Evolutionary conservation across 441 rosid genomes (phyloP).

Genomic region (Dalechampia spathulata): DNA sequence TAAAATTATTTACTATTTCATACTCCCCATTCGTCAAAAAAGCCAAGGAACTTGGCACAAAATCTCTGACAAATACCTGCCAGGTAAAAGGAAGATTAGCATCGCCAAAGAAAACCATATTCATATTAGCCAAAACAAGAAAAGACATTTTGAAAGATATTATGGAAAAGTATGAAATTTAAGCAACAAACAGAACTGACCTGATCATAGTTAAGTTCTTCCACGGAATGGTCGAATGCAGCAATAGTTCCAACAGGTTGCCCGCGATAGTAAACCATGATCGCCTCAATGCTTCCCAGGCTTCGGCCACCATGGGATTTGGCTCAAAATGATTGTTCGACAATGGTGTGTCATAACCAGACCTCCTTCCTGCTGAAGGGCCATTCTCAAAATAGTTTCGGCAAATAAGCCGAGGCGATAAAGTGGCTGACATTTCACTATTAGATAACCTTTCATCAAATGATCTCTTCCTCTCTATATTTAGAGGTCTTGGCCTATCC

Average conservation of each 20-base stretch:
- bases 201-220: conserved; percentile 73
- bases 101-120: no score
- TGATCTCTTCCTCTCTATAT: conserved; percentile 47
- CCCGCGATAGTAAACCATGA: conserved; percentile 53
- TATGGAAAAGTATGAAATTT: no score
- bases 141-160: no score
- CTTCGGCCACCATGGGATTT: conserved; percentile 64
- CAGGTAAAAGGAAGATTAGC: not conserved
- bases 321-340: conserved; percentile 41
- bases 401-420: conserved; percentile 27
- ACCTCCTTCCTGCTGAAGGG: conserved; percentile 42
- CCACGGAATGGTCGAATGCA: conserved; percentile 61
- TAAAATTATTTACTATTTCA: conserved; percentile 60
- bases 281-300: conserved; percentile 64
- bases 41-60: conserved; percentile 72
- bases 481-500: conserved; percentile 47
- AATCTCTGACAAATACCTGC: conserved; percentile 80
- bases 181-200: no score
- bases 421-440: conserved; percentile 29
- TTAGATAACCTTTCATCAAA: conserved; percentile 40
- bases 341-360: conserved; percentile 55
- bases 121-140: no score
- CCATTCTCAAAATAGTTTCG: conserved; percentile 22
- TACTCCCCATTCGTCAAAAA: conserved; percentile 78
- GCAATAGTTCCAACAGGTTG: conserved; percentile 82